Percentiles rank a stretch among this genome's conserved stretches.
Evolutionary conservation across 2,329 filamentous ascomycete species (phyloP).

Genomic region (Colletotrichum lini): DNA sequence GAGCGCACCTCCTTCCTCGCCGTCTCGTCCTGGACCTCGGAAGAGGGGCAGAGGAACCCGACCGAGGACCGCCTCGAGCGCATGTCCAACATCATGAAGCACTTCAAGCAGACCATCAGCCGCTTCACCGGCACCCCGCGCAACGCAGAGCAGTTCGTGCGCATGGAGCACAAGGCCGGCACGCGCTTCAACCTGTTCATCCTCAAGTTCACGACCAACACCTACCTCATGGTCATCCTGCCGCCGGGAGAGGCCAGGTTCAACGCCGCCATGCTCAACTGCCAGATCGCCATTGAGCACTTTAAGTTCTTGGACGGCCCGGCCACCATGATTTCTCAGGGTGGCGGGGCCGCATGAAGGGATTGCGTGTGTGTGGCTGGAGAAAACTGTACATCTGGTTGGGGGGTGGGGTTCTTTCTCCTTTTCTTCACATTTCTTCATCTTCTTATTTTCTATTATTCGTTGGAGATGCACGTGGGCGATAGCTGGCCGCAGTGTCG

Average conservation of each 20-base stretch:
- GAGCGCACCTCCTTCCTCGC: conserved; percentile 96
- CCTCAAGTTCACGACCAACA: conserved; percentile 96
- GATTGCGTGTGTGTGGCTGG: not conserved
- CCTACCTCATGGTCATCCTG: conserved; percentile 92
- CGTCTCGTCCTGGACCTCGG: conserved; percentile 90
- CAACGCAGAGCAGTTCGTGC: conserved; percentile 83
- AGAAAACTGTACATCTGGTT: not conserved
- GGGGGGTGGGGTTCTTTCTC: no score
- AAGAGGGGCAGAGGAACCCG: conserved; percentile 83
- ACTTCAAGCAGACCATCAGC: conserved; percentile 89
- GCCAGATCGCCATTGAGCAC: conserved; percentile 85
- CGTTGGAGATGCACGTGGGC: conserved; percentile 2
- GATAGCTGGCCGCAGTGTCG: conserved; percentile 20
- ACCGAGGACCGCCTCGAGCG: conserved; percentile 93
- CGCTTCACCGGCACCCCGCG: conserved; percentile 86
- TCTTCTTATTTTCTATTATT: not conserved
- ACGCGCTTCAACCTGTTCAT: conserved; percentile 92
- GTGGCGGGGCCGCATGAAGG: conserved; percentile 21
- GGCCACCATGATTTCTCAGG: conserved; percentile 45
- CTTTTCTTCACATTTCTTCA: no score
- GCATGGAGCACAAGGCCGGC: conserved; percentile 85
- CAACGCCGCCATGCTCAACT: conserved; percentile 92
- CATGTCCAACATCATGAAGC: conserved; percentile 97
- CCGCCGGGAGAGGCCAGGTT: conserved; percentile 93
- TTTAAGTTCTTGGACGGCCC: conserved; percentile 78